A percentile compares a stretch with the other conserved stretches of the same genome.
Conservation (phyloP, 768 basidiomycete species). For the Austroboletus eburneus region DNA sequence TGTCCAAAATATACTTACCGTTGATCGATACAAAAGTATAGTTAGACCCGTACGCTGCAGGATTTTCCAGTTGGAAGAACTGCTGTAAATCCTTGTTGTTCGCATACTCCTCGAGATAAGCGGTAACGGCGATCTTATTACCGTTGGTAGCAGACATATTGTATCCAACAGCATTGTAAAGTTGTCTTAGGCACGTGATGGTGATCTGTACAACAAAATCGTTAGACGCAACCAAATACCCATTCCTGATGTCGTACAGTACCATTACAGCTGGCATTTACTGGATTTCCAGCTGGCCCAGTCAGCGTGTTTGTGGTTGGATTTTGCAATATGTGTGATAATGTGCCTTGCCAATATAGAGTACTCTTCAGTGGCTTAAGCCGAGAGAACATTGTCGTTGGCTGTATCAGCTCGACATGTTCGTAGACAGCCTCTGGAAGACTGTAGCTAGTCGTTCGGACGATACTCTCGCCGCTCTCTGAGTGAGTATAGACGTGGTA, state of each 20-base stretch:
- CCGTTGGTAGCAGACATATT: conserved; percentile 34
- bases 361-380: conserved; percentile 40
- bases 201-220: conserved; percentile 34
- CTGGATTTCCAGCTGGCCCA: conserved; percentile 19
- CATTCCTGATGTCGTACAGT: conserved; percentile 11
- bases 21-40: conserved; percentile 52
- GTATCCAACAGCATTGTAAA: conserved; percentile 43
- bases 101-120: conserved; percentile 49
- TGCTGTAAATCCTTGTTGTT: conserved; percentile 46
- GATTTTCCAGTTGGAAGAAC: conserved; percentile 46
- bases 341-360: conserved; percentile 27
- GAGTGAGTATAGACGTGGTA: conserved; percentile 59
- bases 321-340: conserved; percentile 1
- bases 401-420: conserved; percentile 59
- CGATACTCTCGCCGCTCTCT: conserved; percentile 44
- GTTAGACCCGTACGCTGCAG: conserved; percentile 43
- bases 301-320: conserved; percentile 16
- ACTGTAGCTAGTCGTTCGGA: conserved; percentile 63
- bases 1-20: conserved; percentile 32
- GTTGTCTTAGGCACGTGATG: conserved; percentile 46
- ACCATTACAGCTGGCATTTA: conserved; percentile 35
- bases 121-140: conserved; percentile 51
- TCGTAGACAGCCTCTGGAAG: conserved; percentile 53
- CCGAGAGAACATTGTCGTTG: conserved; percentile 21
- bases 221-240: neutral